These are phyloP conservation scores for Globisporangium uncinulatum DNA, from an alignment of 352 stramenopile species.

Conservation along the genomic window DNA sequence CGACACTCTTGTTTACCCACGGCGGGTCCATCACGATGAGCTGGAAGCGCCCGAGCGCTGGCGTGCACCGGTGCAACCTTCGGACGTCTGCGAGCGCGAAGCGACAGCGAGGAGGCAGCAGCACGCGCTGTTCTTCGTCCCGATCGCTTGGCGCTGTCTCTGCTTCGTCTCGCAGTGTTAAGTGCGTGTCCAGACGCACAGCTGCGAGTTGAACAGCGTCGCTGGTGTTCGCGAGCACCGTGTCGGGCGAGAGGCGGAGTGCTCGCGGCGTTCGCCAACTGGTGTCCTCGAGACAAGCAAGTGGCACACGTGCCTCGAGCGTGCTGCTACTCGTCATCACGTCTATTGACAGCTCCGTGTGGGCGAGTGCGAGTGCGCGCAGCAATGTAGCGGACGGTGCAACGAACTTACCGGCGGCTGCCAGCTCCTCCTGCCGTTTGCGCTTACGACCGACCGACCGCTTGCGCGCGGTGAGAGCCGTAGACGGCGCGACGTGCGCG, in stretches of 20 bases:
- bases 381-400: constrained; percentile 22
- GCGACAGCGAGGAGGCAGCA: constrained; percentile 19
- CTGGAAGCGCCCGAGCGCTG: constrained; percentile 16
- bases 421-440: constrained; percentile 37
- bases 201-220: constrained; percentile 13
- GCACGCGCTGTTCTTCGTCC: background rate
- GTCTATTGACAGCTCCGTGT: constrained; percentile 6
- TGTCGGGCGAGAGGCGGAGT: background rate
- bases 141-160: too few relatives aligned
- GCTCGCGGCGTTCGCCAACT: background rate
- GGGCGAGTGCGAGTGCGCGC: constrained; percentile 16
- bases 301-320: background rate
- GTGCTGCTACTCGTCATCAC: background rate
- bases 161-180: background rate
- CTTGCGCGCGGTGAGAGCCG: background rate
- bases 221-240: constrained; percentile 7
- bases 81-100: constrained; percentile 26
- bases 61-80: constrained; percentile 2
- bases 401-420: constrained; percentile 43
- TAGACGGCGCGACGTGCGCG: constrained; percentile 17
- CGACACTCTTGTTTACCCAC: constrained; percentile 78
- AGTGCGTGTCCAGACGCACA: background rate
- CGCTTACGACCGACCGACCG: constrained; percentile 20
- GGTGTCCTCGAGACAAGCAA: too few relatives aligned
- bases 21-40: constrained; percentile 69